Conservation (phyloP, 805 yeast genomes). For the Sungouiella thailandica region DNA sequence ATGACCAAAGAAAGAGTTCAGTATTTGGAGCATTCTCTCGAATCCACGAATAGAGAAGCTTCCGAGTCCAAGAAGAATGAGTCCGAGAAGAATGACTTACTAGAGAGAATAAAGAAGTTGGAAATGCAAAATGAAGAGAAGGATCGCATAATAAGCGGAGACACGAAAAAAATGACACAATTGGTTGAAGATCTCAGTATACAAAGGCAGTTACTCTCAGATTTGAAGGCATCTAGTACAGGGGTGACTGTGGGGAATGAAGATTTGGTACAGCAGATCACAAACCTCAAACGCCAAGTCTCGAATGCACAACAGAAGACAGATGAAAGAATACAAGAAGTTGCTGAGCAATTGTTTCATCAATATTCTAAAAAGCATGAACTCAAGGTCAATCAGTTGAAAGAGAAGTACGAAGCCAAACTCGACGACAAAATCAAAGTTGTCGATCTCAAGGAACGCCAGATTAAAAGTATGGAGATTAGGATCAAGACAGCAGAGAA, state of each 20-base stretch:
- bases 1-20: too few relatives aligned
- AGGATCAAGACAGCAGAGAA: constrained; percentile 35
- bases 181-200: constrained; percentile 20
- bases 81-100: constrained; percentile 2
- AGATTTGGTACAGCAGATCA: constrained; percentile 15
- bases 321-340: constrained; percentile 51
- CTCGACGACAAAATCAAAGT: constrained; percentile 39
- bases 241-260: constrained; percentile 3
- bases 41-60: too few relatives aligned
- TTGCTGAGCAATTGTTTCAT: constrained; percentile 65
- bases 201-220: constrained; percentile 13
- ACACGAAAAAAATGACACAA: constrained; percentile 25
- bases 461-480: constrained; percentile 45
- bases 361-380: constrained; percentile 78
- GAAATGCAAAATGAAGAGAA: constrained; percentile 29
- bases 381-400: constrained; percentile 57
- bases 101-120: constrained; percentile 19
- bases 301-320: constrained; percentile 42
- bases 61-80: constrained; percentile 3
- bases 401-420: constrained; percentile 25
- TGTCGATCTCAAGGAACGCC: constrained; percentile 43
- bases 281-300: constrained; percentile 20
- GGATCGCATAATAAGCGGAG: constrained; percentile 28
- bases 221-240: constrained; percentile 1
- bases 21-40: too few relatives aligned